These are phyloP conservation scores for Termitomyces sp. DNA, from an alignment of 768 basidiomycete species.

Conservation along the genomic window DNA sequence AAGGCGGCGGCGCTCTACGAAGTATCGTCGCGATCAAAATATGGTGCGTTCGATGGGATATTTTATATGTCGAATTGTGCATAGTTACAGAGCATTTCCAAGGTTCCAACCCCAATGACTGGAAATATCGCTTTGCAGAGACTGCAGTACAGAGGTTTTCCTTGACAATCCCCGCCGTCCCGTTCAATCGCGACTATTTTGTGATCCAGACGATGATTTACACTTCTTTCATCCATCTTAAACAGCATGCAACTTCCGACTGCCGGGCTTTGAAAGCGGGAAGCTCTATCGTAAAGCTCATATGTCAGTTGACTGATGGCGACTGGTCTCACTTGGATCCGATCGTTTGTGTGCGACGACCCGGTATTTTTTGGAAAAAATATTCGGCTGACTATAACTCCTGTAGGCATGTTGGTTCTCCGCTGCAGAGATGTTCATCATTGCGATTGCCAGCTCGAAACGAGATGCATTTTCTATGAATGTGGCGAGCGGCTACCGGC, in stretches of 20 bases:
- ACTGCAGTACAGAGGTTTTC: constrained; percentile 42
- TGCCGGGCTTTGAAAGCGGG: constrained; percentile 39
- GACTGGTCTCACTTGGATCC: constrained; percentile 55
- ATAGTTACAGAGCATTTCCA: constrained; percentile 18
- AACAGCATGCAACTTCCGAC: constrained; percentile 34
- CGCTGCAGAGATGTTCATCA: constrained; percentile 16
- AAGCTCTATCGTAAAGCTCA: constrained; percentile 36
- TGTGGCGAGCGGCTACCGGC: constrained; percentile 5
- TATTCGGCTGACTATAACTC: background rate
- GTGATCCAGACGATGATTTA: constrained; percentile 41
- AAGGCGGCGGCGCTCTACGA: constrained; percentile 52
- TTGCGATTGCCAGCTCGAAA: constrained; percentile 7
- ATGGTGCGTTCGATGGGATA: constrained; percentile 22
- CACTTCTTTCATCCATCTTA: constrained; percentile 47
- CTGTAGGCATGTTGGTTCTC: constrained; percentile 17
- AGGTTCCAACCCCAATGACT: constrained; percentile 29
- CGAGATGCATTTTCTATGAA: constrained; percentile 1
- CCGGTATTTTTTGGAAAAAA: background rate
- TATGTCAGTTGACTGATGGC: constrained; percentile 40
- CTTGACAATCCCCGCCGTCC: constrained; percentile 20
- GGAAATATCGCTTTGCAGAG: constrained; percentile 33
- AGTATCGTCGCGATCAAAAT: constrained; percentile 39
- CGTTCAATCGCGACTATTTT: constrained; percentile 12
- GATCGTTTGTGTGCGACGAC: constrained; percentile 41
- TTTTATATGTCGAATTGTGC: constrained; percentile 6